Evolutionary conservation across 2,329 filamentous ascomycete species (phyloP).

Genomic region (Penicillium sp.): DNA sequence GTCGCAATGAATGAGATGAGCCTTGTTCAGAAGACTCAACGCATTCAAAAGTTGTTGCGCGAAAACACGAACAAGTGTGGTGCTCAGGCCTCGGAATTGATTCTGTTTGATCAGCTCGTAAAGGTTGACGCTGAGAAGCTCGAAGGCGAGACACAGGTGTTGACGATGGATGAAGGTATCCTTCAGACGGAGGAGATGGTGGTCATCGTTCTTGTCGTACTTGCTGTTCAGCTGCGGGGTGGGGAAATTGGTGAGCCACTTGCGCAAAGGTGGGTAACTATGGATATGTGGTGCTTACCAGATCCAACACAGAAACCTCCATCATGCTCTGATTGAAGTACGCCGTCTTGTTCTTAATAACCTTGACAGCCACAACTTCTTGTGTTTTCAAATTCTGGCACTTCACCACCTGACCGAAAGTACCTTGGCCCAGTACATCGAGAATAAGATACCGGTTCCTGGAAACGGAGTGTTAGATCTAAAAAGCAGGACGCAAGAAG

Average conservation of each 20-base stretch:
- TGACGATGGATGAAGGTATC: conserved; percentile 98
- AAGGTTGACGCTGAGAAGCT: conserved; percentile 92
- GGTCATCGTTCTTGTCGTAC: conserved; percentile 98
- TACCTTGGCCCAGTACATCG: conserved; percentile 94
- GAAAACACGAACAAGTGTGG: conserved; percentile 94
- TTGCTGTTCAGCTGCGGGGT: conserved; percentile 83
- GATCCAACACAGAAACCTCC: conserved; percentile 95
- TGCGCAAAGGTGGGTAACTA: background rate
- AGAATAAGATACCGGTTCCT: conserved; percentile 96
- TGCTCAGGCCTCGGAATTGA: conserved; percentile 95
- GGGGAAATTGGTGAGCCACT: background rate
- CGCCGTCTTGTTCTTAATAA: conserved; percentile 97
- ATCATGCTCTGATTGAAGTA: conserved; percentile 99
- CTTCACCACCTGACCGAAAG: conserved; percentile 98
- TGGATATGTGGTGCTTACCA: conserved; percentile 59
- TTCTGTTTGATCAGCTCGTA: conserved; percentile 99
- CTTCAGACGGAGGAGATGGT: conserved; percentile 90
- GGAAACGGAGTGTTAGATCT: conserved; percentile 2
- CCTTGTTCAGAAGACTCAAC: conserved; percentile 89
- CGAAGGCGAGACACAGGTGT: conserved; percentile 94
- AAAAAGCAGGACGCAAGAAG: conserved; percentile 11
- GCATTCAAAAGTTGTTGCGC: conserved; percentile 95
- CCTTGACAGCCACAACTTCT: conserved; percentile 97
- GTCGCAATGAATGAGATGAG: conserved; percentile 95
- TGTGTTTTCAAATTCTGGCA: conserved; percentile 98